Percentiles rank a stretch among this genome's conserved stretches.
Evolutionary conservation across 2,329 filamentous ascomycete species (phyloP).

Genomic region (Fusarium pseudonygamai): DNA sequence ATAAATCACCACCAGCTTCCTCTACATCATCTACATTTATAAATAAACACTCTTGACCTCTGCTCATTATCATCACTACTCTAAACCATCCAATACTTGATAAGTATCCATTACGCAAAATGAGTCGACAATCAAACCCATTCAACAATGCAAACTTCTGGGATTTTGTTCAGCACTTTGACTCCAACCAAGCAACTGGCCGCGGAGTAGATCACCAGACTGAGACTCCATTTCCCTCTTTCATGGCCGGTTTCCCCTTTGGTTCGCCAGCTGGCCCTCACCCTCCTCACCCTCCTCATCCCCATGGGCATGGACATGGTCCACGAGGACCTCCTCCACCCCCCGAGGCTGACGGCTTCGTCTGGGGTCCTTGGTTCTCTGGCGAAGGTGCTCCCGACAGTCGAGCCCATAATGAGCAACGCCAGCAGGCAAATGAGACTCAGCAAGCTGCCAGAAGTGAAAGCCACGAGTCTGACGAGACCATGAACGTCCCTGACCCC

Average conservation of each 20-base stretch:
- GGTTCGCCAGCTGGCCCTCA: constrained; percentile 25
- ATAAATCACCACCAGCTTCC: constrained; percentile 12
- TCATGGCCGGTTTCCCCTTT: constrained; percentile 50
- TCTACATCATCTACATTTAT: constrained; percentile 10
- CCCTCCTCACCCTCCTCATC: constrained; percentile 17
- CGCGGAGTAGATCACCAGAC: constrained; percentile 52
- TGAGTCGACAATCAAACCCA: constrained; percentile 39
- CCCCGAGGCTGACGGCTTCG: constrained; percentile 37
- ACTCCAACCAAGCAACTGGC: constrained; percentile 46
- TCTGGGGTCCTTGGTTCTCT: constrained; percentile 39
- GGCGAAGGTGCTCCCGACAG: constrained; percentile 40
- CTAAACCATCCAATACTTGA: neutral
- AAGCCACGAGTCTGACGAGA: constrained; percentile 50
- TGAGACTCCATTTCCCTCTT: constrained; percentile 36
- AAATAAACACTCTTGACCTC: constrained; percentile 11
- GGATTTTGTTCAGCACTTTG: constrained; percentile 50
- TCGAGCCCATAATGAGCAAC: constrained; percentile 27
- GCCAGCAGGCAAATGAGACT: constrained; percentile 27
- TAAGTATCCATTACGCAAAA: constrained; percentile 14
- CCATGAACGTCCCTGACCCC: constrained; percentile 46
- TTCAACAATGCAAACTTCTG: constrained; percentile 42
- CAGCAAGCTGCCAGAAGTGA: constrained; percentile 41
- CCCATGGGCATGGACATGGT: constrained; percentile 4
- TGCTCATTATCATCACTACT: neutral
- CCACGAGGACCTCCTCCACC: constrained; percentile 33